Evolutionary conservation across 257 asterid species (phyloP).

Genomic region (Rubia yunnanensis): DNA sequence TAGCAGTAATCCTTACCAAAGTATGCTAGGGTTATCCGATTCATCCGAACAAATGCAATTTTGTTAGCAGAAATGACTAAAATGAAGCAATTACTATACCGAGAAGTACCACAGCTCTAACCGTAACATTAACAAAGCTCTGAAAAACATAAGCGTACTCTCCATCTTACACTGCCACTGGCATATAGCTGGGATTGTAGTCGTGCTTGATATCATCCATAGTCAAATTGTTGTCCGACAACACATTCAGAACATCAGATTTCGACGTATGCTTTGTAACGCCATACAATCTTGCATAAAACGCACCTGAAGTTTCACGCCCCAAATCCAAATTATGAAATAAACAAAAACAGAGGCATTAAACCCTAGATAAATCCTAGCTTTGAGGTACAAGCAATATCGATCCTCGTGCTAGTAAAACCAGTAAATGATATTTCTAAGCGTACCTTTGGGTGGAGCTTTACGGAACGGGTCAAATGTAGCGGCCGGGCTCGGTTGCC

Average conservation of each 20-base stretch:
- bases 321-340: neutral
- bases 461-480: constrained; percentile 20
- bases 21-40: neutral
- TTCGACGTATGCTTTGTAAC: constrained; percentile 41
- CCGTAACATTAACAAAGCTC: neutral
- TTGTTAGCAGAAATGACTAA: neutral
- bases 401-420: neutral
- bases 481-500: constrained; percentile 22
- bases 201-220: constrained; percentile 48
- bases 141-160: neutral
- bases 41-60: neutral
- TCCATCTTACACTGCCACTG: constrained; percentile 33
- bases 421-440: neutral
- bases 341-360: neutral
- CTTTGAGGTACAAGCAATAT: neutral
- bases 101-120: neutral
- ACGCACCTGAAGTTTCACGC: constrained; percentile 24
- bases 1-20: neutral
- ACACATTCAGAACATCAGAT: constrained; percentile 39
- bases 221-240: constrained; percentile 35
- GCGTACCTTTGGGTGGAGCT: constrained; percentile 31
- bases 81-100: neutral
- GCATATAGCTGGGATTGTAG: constrained; percentile 28
- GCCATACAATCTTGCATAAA: constrained; percentile 36
- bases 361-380: constrained; percentile 3